Evolutionary conservation across 2,329 filamentous ascomycete genomes (phyloP).

Genomic region (Whalleya microplaca): DNA sequence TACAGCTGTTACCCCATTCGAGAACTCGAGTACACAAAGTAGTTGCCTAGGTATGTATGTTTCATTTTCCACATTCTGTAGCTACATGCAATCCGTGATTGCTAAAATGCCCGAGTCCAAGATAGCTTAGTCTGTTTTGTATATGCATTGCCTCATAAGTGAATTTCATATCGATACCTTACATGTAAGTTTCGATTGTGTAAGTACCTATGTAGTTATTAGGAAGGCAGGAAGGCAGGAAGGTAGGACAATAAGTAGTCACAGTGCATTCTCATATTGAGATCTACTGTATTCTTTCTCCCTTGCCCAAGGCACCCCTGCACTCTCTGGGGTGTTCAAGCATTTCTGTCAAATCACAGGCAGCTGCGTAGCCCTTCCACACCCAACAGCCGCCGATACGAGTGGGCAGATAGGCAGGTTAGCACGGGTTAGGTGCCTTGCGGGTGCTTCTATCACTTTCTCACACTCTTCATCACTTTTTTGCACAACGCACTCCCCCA

Average conservation of each 20-base stretch:
- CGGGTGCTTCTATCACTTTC: slow-evolving; percentile 19
- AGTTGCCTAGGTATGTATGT: not conserved
- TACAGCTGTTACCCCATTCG: not conserved
- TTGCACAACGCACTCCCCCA: slow-evolving; percentile 2
- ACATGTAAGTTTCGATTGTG: no score
- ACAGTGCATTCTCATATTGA: not conserved
- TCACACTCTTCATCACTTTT: slow-evolving; percentile 1
- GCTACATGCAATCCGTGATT: no score
- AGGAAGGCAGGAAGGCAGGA: no score
- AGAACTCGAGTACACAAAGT: not conserved
- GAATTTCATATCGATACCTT: no score
- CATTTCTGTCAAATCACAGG: slow-evolving; percentile 33
- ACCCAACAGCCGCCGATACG: slow-evolving; percentile 34
- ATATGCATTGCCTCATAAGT: no score
- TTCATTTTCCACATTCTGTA: not conserved
- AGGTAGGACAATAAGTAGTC: no score
- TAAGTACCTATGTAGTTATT: no score
- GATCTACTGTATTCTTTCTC: not conserved
- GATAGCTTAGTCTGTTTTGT: no score
- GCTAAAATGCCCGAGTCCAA: no score
- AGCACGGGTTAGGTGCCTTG: slow-evolving; percentile 2
- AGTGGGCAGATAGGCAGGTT: no score
- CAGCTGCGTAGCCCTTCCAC: slow-evolving; percentile 37
- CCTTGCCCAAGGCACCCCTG: not conserved
- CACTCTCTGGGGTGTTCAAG: slow-evolving; percentile 1